A percentile compares a stretch with the other conserved stretches of the same genome.
phyloP scores from a whole-genome alignment of 1,139 yeast species.

The Blastobotrys raffinosifermentans region DNA sequence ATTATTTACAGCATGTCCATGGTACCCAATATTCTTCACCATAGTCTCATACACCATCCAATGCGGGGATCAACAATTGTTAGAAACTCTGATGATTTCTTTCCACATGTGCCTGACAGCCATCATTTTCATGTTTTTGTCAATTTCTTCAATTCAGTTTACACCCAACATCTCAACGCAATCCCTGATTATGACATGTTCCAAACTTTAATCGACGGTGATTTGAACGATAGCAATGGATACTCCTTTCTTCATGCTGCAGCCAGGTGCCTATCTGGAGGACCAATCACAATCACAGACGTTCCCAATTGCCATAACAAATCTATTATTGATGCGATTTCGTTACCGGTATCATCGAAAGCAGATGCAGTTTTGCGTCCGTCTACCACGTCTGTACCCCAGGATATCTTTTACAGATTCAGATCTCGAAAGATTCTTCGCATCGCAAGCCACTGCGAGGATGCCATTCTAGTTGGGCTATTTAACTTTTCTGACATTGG shows the following conservation, averaged over 20 bases:
- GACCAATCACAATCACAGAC: slow-evolving; percentile 31
- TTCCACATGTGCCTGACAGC: slow-evolving; percentile 23
- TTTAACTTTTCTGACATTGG: background rate
- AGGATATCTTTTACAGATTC: too few species aligned
- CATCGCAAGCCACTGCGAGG: too few species aligned
- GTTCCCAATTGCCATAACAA: slow-evolving; percentile 21
- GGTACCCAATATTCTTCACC: slow-evolving; percentile 26
- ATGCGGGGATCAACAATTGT: slow-evolving; percentile 17
- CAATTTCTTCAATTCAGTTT: slow-evolving; percentile 25
- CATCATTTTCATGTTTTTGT: slow-evolving; percentile 31
- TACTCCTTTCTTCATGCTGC: slow-evolving; percentile 27
- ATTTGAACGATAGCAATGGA: slow-evolving; percentile 5
- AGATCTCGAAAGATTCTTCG: too few species aligned
- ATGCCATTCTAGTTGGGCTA: too few species aligned
- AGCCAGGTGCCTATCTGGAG: slow-evolving; percentile 29
- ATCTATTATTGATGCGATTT: too few species aligned
- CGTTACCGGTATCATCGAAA: too few species aligned
- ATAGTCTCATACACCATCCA: slow-evolving; percentile 13
- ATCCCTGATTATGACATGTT: slow-evolving; percentile 33
- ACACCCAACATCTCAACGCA: slow-evolving; percentile 23
- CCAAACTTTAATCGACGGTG: slow-evolving; percentile 20
- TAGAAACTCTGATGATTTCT: slow-evolving; percentile 30
- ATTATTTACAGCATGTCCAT: slow-evolving; percentile 31
- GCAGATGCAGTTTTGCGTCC: too few species aligned
- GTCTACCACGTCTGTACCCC: too few species aligned